phyloP scores from a whole-genome alignment of 345 rosid genomes.

The Rubroshorea leprosula region DNA sequence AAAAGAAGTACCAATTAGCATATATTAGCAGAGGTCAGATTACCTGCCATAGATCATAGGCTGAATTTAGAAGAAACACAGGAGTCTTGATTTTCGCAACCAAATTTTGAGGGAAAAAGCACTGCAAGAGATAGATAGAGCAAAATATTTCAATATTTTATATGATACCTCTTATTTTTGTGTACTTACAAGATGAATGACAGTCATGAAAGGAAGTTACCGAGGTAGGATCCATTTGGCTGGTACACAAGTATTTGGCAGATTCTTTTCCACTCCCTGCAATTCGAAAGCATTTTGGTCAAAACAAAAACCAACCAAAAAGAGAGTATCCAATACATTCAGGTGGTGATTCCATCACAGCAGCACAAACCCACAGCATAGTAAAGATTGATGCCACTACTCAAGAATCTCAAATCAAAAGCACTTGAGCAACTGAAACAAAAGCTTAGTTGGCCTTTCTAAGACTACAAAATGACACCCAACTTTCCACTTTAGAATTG shows the following conservation, averaged over 20 bases:
- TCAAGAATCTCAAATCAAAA: background rate
- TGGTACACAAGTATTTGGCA: slow-evolving; percentile 74
- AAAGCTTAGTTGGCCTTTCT: slow-evolving; percentile 2
- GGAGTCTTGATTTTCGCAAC: slow-evolving; percentile 53
- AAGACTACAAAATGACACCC: background rate
- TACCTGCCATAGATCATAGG: slow-evolving; percentile 79
- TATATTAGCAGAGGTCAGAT: background rate
- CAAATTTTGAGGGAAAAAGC: slow-evolving; percentile 73
- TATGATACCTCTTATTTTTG: background rate
- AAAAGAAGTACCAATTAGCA: too few species aligned
- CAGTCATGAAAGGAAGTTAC: slow-evolving; percentile 33
- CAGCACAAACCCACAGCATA: slow-evolving; percentile 2
- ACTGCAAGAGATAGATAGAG: slow-evolving; percentile 26
- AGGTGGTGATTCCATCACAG: background rate
- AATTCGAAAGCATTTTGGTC: slow-evolving; percentile 5
- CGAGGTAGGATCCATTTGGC: slow-evolving; percentile 71
- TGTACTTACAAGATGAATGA: background rate
- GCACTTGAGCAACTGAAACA: background rate
- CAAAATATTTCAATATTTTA: background rate
- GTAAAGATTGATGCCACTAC: too few species aligned
- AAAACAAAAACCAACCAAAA: background rate
- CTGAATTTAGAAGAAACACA: slow-evolving; percentile 59
- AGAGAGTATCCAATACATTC: background rate
- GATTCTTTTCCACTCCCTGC: slow-evolving; percentile 59
- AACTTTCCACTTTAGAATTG: background rate